Percentiles rank a stretch among this genome's conserved stretches.
phyloP scores from a whole-genome alignment of 2,329 filamentous ascomycete species.

The Sclerotinia spermophila region DNA sequence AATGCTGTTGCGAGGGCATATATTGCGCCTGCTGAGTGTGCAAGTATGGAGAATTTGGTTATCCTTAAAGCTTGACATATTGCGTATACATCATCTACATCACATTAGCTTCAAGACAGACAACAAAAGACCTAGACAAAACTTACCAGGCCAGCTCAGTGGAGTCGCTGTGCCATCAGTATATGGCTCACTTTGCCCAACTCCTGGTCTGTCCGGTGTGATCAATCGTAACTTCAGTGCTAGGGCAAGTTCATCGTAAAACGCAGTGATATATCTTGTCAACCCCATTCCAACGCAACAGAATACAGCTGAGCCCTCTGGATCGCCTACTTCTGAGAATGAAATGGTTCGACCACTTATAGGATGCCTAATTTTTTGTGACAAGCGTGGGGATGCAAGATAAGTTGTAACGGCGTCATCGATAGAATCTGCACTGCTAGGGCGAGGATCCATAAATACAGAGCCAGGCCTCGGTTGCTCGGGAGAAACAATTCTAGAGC shows the following conservation, averaged over 20 bases:
- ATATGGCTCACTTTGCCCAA: slow-evolving; percentile 87
- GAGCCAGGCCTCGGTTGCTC: slow-evolving; percentile 30
- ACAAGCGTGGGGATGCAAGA: slow-evolving; percentile 75
- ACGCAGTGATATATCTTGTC: slow-evolving; percentile 91
- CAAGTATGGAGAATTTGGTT: slow-evolving; percentile 91
- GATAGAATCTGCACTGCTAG: slow-evolving; percentile 77
- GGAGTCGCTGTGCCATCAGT: slow-evolving; percentile 79
- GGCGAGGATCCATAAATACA: slow-evolving; percentile 60
- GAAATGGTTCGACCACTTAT: slow-evolving; percentile 84
- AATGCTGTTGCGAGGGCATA: slow-evolving; percentile 94
- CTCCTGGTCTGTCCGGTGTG: slow-evolving; percentile 88
- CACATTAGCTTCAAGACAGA: slow-evolving; percentile 29
- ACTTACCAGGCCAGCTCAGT: slow-evolving; percentile 86
- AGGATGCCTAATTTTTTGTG: slow-evolving; percentile 82
- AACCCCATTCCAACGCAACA: slow-evolving; percentile 98
- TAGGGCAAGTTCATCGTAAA: slow-evolving; percentile 91
- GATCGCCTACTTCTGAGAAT: slow-evolving; percentile 94
- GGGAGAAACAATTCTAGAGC: slow-evolving; percentile 30
- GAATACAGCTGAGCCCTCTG: slow-evolving; percentile 86
- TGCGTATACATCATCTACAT: slow-evolving; percentile 73
- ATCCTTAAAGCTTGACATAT: slow-evolving; percentile 92
- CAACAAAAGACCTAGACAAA: neutral
- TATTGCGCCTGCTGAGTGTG: slow-evolving; percentile 95
- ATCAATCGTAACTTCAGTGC: slow-evolving; percentile 87
- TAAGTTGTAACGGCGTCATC: slow-evolving; percentile 86